These are phyloP conservation scores for Rutidosis leptorrhynchoides DNA, from an alignment of 129 eudicot species.

Conservation along the genomic window DNA sequence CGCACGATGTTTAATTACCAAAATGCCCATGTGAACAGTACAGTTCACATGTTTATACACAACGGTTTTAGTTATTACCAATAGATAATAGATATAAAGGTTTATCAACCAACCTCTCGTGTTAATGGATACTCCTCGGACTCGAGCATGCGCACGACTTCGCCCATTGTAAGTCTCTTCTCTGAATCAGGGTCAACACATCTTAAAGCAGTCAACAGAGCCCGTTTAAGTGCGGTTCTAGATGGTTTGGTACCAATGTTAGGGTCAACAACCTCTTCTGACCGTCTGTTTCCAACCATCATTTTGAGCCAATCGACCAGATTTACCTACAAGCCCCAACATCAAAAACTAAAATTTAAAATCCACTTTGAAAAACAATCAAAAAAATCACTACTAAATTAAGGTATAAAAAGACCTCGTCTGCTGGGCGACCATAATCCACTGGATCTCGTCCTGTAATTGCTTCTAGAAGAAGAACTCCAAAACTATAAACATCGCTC, in stretches of 20 bases:
- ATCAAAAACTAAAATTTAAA: not conserved
- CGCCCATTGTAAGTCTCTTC: slow-evolving; percentile 76
- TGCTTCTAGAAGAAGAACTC: slow-evolving; percentile 77
- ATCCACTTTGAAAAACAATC: not conserved
- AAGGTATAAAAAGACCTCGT: slow-evolving; percentile 45
- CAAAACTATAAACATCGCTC: slow-evolving; percentile 85
- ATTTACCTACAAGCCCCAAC: slow-evolving; percentile 48
- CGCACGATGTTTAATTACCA: too few relatives aligned
- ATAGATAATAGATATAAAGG: too few relatives aligned
- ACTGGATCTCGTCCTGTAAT: slow-evolving; percentile 88
- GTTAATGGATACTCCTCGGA: slow-evolving; percentile 74
- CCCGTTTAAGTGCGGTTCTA: slow-evolving; percentile 70
- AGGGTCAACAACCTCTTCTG: slow-evolving; percentile 85
- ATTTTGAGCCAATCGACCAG: slow-evolving; percentile 83
- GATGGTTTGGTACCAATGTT: slow-evolving; percentile 66
- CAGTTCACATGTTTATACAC: too few relatives aligned
- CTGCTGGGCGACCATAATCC: slow-evolving; percentile 76
- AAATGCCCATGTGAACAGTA: too few relatives aligned
- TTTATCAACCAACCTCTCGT: slow-evolving; percentile 69
- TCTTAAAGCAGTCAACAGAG: slow-evolving; percentile 80
- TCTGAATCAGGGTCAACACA: slow-evolving; percentile 84
- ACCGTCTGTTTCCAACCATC: slow-evolving; percentile 77
- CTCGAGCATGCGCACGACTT: slow-evolving; percentile 88
- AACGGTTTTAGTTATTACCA: too few relatives aligned
- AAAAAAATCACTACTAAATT: not conserved